Evolutionary conservation across 2,329 filamentous ascomycete genomes (phyloP).

Genomic region (Diaporthe sp.): DNA sequence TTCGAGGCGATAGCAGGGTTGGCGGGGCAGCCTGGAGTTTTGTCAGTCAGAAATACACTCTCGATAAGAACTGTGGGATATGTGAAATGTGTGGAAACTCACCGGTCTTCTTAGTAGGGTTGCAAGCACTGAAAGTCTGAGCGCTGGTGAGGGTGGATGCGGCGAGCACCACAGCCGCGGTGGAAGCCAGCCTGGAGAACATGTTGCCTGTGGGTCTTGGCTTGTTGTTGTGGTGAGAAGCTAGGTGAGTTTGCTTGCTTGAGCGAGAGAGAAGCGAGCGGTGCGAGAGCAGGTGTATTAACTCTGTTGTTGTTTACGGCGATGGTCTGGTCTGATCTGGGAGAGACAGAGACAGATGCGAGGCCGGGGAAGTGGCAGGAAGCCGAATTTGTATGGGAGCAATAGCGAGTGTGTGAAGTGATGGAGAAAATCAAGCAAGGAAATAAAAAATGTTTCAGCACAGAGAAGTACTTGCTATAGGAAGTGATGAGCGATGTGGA

Average conservation of each 20-base stretch:
- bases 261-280: slow-evolving; percentile 23
- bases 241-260: background rate
- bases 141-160: slow-evolving; percentile 64
- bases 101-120: slow-evolving; percentile 63
- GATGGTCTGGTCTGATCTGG: background rate
- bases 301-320: slow-evolving; percentile 17
- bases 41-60: slow-evolving; percentile 3
- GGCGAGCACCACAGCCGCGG: slow-evolving; percentile 63
- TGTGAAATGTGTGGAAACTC: slow-evolving; percentile 49
- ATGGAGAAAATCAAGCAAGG: slow-evolving; percentile 13
- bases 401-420: slow-evolving; percentile 18
- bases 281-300: slow-evolving; percentile 3
- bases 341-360: slow-evolving; percentile 6
- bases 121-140: slow-evolving; percentile 70
- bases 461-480: slow-evolving; percentile 16
- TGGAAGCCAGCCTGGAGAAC: slow-evolving; percentile 62
- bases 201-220: slow-evolving; percentile 50
- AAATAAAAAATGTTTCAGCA: slow-evolving; percentile 24
- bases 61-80: background rate
- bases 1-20: slow-evolving; percentile 81
- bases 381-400: slow-evolving; percentile 16
- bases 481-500: slow-evolving; percentile 24
- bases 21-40: slow-evolving; percentile 72
- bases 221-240: slow-evolving; percentile 2
- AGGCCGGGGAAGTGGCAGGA: slow-evolving; percentile 20